Conservation (phyloP, 1,284 basidiomycete species). For the Heterobasidion annosum region DNA sequence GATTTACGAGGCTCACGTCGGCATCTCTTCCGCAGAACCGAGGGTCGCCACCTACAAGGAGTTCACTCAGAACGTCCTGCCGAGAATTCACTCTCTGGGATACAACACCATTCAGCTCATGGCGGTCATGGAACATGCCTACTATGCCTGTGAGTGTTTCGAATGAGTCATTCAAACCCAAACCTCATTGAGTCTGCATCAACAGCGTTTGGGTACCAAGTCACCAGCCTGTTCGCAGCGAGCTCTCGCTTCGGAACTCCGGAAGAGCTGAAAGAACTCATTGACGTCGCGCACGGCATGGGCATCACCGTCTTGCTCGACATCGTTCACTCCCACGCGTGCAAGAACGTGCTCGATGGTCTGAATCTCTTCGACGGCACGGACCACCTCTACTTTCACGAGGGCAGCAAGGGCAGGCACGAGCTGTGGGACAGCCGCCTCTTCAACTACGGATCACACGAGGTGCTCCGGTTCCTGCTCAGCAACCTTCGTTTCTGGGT, state of each 20-base stretch:
- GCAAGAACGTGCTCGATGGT: slow-evolving; percentile 95
- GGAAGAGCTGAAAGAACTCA: slow-evolving; percentile 91
- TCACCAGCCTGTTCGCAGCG: slow-evolving; percentile 96
- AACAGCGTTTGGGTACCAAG: slow-evolving; percentile 93
- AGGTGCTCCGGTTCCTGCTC: slow-evolving; percentile 90
- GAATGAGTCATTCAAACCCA: not conserved
- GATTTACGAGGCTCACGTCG: slow-evolving; percentile 98
- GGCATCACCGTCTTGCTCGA: slow-evolving; percentile 92
- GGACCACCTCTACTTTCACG: slow-evolving; percentile 97
- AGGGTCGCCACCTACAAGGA: slow-evolving; percentile 94
- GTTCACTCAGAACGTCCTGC: slow-evolving; percentile 81
- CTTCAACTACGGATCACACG: slow-evolving; percentile 94
- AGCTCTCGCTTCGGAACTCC: slow-evolving; percentile 92
- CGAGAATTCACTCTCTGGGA: slow-evolving; percentile 83
- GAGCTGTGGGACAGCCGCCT: slow-evolving; percentile 95
- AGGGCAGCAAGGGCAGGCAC: slow-evolving; percentile 82
- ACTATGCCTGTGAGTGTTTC: slow-evolving; percentile 81
- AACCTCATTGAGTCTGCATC: slow-evolving; percentile 6
- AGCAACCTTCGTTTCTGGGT: slow-evolving; percentile 95
- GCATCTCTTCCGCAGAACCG: slow-evolving; percentile 85
- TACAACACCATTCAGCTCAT: slow-evolving; percentile 98
- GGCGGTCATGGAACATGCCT: slow-evolving; percentile 97
- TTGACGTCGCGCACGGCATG: slow-evolving; percentile 92
- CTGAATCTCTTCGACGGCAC: slow-evolving; percentile 94
- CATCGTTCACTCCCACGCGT: slow-evolving; percentile 96